Evolutionary conservation across 129 eudicot species (phyloP).

Genomic region (Calendula officinalis): DNA sequence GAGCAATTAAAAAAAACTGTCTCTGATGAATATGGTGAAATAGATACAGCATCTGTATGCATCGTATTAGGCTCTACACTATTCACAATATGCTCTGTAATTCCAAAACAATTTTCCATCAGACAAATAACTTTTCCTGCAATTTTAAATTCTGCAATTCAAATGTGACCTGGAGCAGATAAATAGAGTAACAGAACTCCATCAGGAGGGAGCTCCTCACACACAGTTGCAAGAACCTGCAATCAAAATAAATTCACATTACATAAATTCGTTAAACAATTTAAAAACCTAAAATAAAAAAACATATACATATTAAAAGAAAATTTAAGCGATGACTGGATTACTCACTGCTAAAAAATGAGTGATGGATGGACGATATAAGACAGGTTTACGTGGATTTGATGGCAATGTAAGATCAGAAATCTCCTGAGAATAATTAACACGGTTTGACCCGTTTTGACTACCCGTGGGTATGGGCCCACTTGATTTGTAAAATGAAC

Average conservation of each 20-base stretch:
- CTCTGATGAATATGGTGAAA: slow-evolving; percentile 20
- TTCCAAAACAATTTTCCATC: slow-evolving; percentile 25
- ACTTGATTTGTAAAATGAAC: slow-evolving; percentile 69
- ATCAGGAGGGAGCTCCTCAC: slow-evolving; percentile 93
- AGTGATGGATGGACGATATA: slow-evolving; percentile 70
- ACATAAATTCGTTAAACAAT: too few species aligned
- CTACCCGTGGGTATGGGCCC: slow-evolving; percentile 29
- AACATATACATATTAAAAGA: not conserved
- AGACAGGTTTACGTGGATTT: slow-evolving; percentile 73
- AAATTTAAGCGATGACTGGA: not conserved
- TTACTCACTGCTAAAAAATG: slow-evolving; percentile 72
- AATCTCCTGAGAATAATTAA: slow-evolving; percentile 50
- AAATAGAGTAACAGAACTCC: slow-evolving; percentile 77
- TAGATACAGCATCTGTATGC: too few species aligned
- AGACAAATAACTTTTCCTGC: slow-evolving; percentile 23
- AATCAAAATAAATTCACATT: slow-evolving; percentile 21
- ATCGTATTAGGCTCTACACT: slow-evolving; percentile 39
- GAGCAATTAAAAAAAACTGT: slow-evolving; percentile 23
- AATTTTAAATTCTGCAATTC: slow-evolving; percentile 25
- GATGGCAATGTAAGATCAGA: slow-evolving; percentile 81
- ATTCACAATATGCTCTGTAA: slow-evolving; percentile 35
- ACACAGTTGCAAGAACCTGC: slow-evolving; percentile 87
- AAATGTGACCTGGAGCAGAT: slow-evolving; percentile 63
- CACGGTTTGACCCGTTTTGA: slow-evolving; percentile 55
- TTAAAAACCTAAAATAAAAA: too few species aligned